Conservation (phyloP, 352 stramenopile genomes). For the Globisporangium camurandrum region DNA sequence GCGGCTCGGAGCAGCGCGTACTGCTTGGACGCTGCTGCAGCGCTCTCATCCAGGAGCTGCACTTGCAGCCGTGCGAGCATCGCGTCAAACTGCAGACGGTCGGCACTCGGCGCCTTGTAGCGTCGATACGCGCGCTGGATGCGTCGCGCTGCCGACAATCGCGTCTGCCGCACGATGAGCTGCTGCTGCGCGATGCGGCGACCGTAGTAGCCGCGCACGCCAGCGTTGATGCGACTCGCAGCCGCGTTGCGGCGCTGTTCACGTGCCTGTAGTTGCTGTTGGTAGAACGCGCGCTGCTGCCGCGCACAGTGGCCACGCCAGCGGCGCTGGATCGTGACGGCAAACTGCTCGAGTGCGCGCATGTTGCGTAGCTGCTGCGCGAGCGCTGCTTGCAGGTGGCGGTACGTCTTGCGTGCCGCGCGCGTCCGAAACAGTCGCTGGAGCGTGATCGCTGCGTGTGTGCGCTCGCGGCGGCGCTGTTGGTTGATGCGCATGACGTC, state of each 20-base stretch:
- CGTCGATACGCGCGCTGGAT: conserved; percentile 52
- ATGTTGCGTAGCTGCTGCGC: conserved; percentile 27
- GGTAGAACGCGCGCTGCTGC: conserved; percentile 23
- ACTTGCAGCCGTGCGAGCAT: conserved; percentile 46
- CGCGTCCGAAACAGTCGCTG: conserved; percentile 60
- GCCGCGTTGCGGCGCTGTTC: conserved; percentile 27
- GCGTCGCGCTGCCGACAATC: conserved; percentile 24
- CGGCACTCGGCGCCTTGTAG: conserved; percentile 30
- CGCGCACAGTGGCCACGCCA: conserved; percentile 50
- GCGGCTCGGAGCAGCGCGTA: conserved; percentile 41
- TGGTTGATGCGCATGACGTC: conserved; percentile 68
- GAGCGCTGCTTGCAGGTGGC: conserved; percentile 37
- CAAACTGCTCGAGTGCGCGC: conserved; percentile 26
- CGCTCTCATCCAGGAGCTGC: conserved; percentile 40
- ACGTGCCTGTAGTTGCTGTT: conserved; percentile 21
- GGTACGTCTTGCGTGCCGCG: conserved; percentile 42
- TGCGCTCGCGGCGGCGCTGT: conserved; percentile 38
- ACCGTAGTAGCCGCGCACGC: conserved; percentile 54
- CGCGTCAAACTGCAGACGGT: conserved; percentile 34
- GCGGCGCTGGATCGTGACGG: conserved; percentile 52
- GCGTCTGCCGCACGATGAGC: conserved; percentile 28
- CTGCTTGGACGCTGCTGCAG: conserved; percentile 32
- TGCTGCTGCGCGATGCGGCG: conserved; percentile 27
- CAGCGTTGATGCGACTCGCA: conserved; percentile 58
- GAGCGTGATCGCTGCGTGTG: conserved; percentile 38